Evolutionary conservation across 2,329 filamentous ascomycete species (phyloP).

Genomic region (Apiospora arundinis): DNA sequence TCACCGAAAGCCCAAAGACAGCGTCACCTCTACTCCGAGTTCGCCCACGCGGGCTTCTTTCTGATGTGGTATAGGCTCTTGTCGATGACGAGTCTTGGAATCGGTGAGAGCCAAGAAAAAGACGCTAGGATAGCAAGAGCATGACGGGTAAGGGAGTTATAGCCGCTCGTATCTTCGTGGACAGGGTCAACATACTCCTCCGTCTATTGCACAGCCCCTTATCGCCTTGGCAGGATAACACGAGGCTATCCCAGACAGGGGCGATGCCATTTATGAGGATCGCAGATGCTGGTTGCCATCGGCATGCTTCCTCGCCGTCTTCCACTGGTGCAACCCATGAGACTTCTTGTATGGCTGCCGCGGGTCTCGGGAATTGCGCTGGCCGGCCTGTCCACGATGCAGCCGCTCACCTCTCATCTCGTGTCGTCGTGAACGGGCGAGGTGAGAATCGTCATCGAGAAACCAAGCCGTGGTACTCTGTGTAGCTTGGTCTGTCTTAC

Average conservation of each 20-base stretch:
- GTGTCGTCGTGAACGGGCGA: not conserved
- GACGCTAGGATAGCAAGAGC: not conserved
- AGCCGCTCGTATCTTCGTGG: not conserved
- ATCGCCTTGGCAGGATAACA: not conserved
- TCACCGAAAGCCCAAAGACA: not conserved
- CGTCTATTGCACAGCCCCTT: not conserved
- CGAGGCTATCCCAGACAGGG: not conserved
- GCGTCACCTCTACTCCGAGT: not conserved
- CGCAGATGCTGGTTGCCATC: not conserved
- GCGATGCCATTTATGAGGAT: not conserved
- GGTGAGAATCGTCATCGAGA: not conserved
- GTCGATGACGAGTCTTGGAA: not conserved
- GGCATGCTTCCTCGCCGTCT: not conserved
- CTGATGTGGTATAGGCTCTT: not conserved
- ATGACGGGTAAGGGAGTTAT: not conserved
- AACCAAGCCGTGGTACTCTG: not conserved
- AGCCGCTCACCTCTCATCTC: not conserved
- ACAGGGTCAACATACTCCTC: not conserved
- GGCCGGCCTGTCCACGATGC: not conserved
- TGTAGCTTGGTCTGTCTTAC: constrained; percentile 1
- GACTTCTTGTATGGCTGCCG: not conserved
- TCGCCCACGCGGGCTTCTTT: not conserved
- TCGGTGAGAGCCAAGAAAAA: not conserved
- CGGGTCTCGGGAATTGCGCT: not conserved
- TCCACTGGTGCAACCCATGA: not conserved